These are phyloP conservation scores for Termitomyces sp. DNA, from an alignment of 768 basidiomycete genomes.

Conservation along the genomic window DNA sequence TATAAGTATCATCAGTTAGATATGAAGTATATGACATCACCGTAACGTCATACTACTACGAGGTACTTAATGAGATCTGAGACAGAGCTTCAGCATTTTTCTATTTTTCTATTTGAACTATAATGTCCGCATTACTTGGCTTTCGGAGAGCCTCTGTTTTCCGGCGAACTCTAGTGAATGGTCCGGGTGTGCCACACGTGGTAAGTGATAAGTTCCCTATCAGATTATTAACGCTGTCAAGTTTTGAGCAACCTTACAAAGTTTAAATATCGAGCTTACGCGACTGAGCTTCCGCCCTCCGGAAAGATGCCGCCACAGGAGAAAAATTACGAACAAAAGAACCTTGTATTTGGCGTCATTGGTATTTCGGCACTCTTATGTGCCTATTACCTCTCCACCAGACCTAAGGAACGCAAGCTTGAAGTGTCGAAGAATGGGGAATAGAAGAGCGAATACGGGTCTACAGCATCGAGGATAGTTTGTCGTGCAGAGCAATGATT, in stretches of 20 bases:
- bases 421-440: not conserved
- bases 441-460: not conserved
- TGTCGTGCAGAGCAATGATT: too few relatives aligned
- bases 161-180: not conserved
- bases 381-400: conserved; percentile 1
- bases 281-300: not conserved
- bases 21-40: too few relatives aligned
- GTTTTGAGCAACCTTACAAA: not conserved
- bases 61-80: too few relatives aligned
- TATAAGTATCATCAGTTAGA: too few relatives aligned
- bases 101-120: not conserved
- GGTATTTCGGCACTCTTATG: not conserved
- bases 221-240: not conserved
- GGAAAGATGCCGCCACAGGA: conserved; percentile 2
- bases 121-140: not conserved
- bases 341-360: not conserved
- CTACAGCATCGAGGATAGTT: not conserved
- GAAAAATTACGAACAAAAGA: not conserved
- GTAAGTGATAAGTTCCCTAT: not conserved
- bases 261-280: not conserved
- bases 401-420: not conserved
- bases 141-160: not conserved
- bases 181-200: not conserved
- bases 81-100: not conserved
- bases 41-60: not conserved